A percentile compares a stretch with the other conserved stretches of the same genome.
phyloP scores from a whole-genome alignment of 2,329 filamentous ascomycete species.

The Fusarium bactridioides region DNA sequence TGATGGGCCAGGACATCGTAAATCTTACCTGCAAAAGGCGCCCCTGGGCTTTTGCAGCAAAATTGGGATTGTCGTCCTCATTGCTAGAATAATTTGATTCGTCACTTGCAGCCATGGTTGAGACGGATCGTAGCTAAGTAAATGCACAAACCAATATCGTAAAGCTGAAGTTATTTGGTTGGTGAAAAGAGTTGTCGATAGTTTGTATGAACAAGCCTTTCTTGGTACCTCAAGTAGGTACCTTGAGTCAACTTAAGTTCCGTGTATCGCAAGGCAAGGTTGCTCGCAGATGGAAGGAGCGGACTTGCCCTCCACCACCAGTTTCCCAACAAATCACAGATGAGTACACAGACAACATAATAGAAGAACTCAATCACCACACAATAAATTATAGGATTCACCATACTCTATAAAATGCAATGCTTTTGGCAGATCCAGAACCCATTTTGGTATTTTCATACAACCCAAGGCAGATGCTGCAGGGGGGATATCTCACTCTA shows the following conservation, averaged over 20 bases:
- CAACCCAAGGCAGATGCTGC: slow-evolving; percentile 43
- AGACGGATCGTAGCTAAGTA: background rate
- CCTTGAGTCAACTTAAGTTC: background rate
- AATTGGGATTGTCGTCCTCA: slow-evolving; percentile 35
- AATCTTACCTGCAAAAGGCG: slow-evolving; percentile 38
- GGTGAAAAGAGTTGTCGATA: background rate
- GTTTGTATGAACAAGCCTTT: background rate
- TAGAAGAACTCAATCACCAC: background rate
- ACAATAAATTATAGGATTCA: slow-evolving; percentile 10
- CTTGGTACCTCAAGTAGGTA: background rate
- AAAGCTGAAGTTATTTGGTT: background rate
- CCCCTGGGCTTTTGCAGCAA: slow-evolving; percentile 41
- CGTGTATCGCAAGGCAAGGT: background rate
- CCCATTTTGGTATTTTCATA: slow-evolving; percentile 50
- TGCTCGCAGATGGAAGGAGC: slow-evolving; percentile 8
- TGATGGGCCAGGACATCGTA: background rate
- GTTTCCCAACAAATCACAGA: background rate
- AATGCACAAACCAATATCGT: background rate
- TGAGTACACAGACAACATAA: background rate
- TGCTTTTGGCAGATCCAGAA: slow-evolving; percentile 37
- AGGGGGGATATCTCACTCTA: slow-evolving; percentile 50
- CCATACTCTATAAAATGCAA: slow-evolving; percentile 19
- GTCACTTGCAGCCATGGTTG: slow-evolving; percentile 25
- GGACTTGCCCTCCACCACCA: background rate
- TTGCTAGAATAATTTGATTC: slow-evolving; percentile 23